Conservation (phyloP, 2,329 filamentous ascomycete genomes). For the Sordariomycetes sp. region DNA sequence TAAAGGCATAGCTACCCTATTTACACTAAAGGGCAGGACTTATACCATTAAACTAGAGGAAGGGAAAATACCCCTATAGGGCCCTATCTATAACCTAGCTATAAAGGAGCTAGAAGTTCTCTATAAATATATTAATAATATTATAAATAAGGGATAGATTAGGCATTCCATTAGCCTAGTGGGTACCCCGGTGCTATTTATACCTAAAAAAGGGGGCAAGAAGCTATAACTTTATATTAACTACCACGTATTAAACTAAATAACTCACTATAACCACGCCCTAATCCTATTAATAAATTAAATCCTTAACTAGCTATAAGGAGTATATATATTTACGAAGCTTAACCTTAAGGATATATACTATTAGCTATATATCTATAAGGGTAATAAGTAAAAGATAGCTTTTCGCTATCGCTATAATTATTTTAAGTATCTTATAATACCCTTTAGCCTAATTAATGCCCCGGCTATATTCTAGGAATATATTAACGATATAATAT, state of each 20-base stretch:
- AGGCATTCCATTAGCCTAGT: background rate
- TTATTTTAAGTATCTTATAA: slow-evolving; percentile 2
- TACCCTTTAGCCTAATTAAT: slow-evolving; percentile 1
- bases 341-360: slow-evolving; percentile 3
- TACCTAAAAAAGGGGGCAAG: background rate
- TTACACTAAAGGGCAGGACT: background rate
- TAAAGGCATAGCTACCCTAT: background rate
- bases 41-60: background rate
- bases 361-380: slow-evolving; percentile 2
- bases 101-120: background rate
- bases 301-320: background rate
- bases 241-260: background rate
- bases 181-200: background rate
- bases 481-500: slow-evolving; percentile 6
- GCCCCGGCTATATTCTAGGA: background rate
- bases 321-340: background rate
- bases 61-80: background rate
- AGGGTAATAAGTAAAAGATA: slow-evolving; percentile 2
- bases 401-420: slow-evolving; percentile 1
- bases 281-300: background rate
- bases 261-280: background rate
- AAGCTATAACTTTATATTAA: slow-evolving; percentile 1
- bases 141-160: background rate
- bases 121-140: background rate
- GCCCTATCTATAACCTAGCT: background rate